Evolutionary conservation across 2,329 filamentous ascomycete species (phyloP).

Genomic region (Colletotrichum agaves): DNA sequence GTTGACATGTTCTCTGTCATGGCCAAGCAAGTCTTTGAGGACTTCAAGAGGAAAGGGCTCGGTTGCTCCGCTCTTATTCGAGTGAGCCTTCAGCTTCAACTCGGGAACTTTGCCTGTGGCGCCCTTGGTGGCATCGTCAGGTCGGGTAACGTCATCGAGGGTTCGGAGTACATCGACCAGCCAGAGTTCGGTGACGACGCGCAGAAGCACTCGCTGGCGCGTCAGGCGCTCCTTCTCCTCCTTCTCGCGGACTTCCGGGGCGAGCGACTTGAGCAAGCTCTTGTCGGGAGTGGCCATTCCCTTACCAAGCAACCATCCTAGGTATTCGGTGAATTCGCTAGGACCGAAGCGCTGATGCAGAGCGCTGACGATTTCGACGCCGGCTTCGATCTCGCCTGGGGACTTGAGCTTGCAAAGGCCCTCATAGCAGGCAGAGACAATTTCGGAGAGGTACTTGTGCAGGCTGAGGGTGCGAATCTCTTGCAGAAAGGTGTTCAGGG

Average conservation of each 20-base stretch:
- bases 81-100: slow-evolving; percentile 65
- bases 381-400: slow-evolving; percentile 89
- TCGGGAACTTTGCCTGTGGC: slow-evolving; percentile 71
- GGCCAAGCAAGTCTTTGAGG: slow-evolving; percentile 93
- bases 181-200: slow-evolving; percentile 96
- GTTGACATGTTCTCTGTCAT: slow-evolving; percentile 93
- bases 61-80: slow-evolving; percentile 72
- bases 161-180: slow-evolving; percentile 89
- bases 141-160: slow-evolving; percentile 72
- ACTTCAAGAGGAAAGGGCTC: slow-evolving; percentile 97
- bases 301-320: slow-evolving; percentile 92
- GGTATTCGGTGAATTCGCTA: slow-evolving; percentile 86
- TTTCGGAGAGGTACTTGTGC: slow-evolving; percentile 96
- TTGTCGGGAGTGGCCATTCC: slow-evolving; percentile 93
- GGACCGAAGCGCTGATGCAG: slow-evolving; percentile 95
- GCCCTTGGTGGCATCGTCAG: slow-evolving; percentile 72
- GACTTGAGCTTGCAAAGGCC: slow-evolving; percentile 92
- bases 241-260: slow-evolving; percentile 86
- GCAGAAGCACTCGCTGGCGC: slow-evolving; percentile 85
- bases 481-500: slow-evolving; percentile 84
- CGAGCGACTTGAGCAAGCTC: slow-evolving; percentile 79
- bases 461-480: slow-evolving; percentile 92
- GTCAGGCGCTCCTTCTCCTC: slow-evolving; percentile 94
- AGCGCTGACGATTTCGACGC: slow-evolving; percentile 93
- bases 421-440: slow-evolving; percentile 95